A percentile compares a stretch with the other conserved stretches of the same genome.
These are phyloP conservation scores for Lignosus rhinocerotis DNA, from an alignment of 1,284 basidiomycete genomes.

Conservation along the genomic window DNA sequence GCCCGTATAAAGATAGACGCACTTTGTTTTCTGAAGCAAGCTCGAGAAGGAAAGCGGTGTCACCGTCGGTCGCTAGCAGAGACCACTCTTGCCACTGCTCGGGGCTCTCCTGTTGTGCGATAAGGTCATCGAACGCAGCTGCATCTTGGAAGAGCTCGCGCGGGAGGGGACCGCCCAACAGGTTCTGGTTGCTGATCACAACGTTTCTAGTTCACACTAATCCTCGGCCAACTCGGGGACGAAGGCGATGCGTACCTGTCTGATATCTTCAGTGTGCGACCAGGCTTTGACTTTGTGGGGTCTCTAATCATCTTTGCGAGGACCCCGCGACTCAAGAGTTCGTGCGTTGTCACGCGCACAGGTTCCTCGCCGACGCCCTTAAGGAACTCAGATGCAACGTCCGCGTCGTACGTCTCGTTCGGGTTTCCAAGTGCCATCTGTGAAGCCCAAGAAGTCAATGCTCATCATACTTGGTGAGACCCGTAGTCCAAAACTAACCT, in stretches of 20 bases:
- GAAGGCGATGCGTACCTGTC: conserved; percentile 47
- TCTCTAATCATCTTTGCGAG: conserved; percentile 68
- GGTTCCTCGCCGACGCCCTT: conserved; percentile 51
- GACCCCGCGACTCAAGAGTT: conserved; percentile 60
- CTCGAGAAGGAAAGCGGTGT: conserved; percentile 69
- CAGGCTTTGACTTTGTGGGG: conserved; percentile 60
- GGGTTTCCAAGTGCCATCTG: conserved; percentile 81
- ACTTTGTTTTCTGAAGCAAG: conserved; percentile 72
- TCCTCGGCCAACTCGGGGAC: neutral
- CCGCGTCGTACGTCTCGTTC: conserved; percentile 61
- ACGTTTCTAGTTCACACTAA: neutral
- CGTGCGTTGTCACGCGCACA: conserved; percentile 55
- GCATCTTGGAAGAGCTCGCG: conserved; percentile 72
- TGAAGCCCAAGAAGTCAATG: neutral
- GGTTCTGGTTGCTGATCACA: conserved; percentile 59
- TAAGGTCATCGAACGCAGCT: conserved; percentile 55
- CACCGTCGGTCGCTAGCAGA: conserved; percentile 70
- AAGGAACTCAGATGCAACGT: conserved; percentile 57
- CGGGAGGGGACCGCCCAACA: conserved; percentile 63
- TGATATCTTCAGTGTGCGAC: conserved; percentile 73
- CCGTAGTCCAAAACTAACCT: conserved; percentile 45
- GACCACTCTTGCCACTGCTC: conserved; percentile 71
- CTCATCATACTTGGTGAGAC: neutral
- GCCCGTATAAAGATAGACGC: conserved; percentile 5
- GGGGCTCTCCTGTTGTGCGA: conserved; percentile 34